Evolutionary conservation across 1,284 basidiomycete species (phyloP), one percentile per base, ranked within the genome.

Genomic region (Butyriboletus appendiculatus): DNA sequence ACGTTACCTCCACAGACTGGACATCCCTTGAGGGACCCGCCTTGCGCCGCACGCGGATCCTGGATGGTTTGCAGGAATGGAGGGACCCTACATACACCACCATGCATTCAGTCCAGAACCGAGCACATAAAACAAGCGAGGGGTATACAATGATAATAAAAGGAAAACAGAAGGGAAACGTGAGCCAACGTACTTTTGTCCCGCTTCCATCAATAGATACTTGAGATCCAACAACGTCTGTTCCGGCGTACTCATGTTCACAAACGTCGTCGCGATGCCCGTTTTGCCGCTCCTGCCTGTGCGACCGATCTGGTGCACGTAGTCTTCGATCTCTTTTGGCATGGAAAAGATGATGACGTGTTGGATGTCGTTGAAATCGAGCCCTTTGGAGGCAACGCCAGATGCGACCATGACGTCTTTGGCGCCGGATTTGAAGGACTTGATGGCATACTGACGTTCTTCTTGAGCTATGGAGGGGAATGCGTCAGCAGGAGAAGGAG

Each of bases 351-450:
- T 97, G 71, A 96, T 96, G 62, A 96, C 94, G 66, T 96, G 95
- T 63, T 96, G 96, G 58, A 99, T 97, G 67, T 98, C 96, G 71
- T 92, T 95, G 73, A 99, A 99, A 73, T 99, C 97, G 55, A 99
- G 84, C 28, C 97, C 97, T 71, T 99, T 99, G 44, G 93, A 96
- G 0, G 96, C 97, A 18, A 99, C 95, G 24, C 96, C 90, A 4
- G 94, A 97, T 5, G 97, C 97, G 33, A 99, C 97, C 96, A 99
- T 98, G 50, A 99, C 96, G 70, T 99, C 97, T 70, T 98, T 98
- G 45, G 88, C 90, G 20, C 96, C 96, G 1, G 89, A 86, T 68
- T 98, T 98, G 81, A 99, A 99, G 0, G 94, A 89, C 62, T 92
- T 92, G 74, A 99, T 98, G 18, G 97, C 97, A 66, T 98, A 99